These are phyloP conservation scores for Lipomyces japonicus DNA, from an alignment of 805 yeast species.

Conservation along the genomic window DNA sequence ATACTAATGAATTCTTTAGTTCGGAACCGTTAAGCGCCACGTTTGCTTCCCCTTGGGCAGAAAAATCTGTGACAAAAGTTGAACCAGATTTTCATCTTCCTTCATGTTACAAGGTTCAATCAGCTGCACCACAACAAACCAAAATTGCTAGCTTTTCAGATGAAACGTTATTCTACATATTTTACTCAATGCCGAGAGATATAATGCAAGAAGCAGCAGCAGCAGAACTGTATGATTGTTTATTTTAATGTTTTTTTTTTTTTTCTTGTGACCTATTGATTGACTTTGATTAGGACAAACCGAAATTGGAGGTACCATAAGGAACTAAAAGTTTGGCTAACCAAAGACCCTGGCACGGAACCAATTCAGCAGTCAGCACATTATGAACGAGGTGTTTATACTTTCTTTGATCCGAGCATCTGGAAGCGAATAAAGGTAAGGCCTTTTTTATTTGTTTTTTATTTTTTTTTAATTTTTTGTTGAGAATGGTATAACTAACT, in stretches of 20 bases:
- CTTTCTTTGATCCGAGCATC: constrained; percentile 89
- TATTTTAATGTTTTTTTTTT: not conserved
- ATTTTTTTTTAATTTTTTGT: not conserved
- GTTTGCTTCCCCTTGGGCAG: constrained; percentile 93
- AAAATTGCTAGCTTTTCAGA: constrained; percentile 60
- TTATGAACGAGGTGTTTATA: constrained; percentile 88
- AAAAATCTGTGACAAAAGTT: constrained; percentile 82
- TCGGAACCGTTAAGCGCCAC: constrained; percentile 51
- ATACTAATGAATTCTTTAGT: not conserved
- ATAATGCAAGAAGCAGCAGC: constrained; percentile 92
- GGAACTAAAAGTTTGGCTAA: constrained; percentile 92
- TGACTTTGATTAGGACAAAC: constrained; percentile 43
- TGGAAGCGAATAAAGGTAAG: constrained; percentile 78
- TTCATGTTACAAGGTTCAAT: constrained; percentile 45
- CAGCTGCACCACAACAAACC: constrained; percentile 45
- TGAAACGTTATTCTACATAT: constrained; percentile 88
- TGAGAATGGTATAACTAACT: too few species aligned
- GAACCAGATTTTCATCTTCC: constrained; percentile 79
- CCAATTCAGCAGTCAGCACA: constrained; percentile 77
- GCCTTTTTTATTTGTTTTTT: not conserved
- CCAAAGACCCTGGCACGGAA: constrained; percentile 86
- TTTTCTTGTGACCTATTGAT: too few species aligned
- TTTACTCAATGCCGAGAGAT: constrained; percentile 90
- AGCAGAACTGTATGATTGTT: constrained; percentile 52
- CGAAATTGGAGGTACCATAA: constrained; percentile 98